phyloP scores from a whole-genome alignment of 208 protist genomes.

The Vickermania ingenoplastis region DNA sequence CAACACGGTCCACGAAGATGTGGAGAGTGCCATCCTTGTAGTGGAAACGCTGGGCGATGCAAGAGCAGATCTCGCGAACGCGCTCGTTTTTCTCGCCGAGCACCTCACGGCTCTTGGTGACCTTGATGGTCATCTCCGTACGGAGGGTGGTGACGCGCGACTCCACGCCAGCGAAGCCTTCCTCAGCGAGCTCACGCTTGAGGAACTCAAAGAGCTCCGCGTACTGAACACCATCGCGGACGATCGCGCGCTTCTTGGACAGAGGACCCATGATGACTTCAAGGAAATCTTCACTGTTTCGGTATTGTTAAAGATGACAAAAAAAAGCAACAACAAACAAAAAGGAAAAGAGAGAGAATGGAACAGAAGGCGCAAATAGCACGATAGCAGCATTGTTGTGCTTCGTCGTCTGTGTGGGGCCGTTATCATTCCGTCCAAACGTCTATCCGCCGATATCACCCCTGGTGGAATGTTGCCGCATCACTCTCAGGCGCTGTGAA shows the following conservation, averaged over 20 bases:
- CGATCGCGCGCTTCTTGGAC: constrained; percentile 95
- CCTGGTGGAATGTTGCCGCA: no score
- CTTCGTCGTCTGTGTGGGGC: no score
- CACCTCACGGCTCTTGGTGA: constrained; percentile 95
- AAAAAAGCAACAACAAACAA: constrained; percentile 12
- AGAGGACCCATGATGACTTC: constrained; percentile 47
- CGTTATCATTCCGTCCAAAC: no score
- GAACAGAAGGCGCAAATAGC: constrained; percentile 8
- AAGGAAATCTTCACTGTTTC: neutral
- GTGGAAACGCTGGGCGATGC: constrained; percentile 98
- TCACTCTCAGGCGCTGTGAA: no score
- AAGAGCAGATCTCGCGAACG: constrained; percentile 96
- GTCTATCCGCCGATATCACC: no score
- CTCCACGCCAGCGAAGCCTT: constrained; percentile 96
- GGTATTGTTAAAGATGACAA: constrained; percentile 6
- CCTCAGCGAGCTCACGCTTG: constrained; percentile 97
- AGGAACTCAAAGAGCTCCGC: constrained; percentile 99
- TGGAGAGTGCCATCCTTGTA: constrained; percentile 93
- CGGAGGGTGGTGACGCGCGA: constrained; percentile 92
- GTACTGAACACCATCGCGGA: constrained; percentile 99
- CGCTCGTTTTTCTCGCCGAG: constrained; percentile 96
- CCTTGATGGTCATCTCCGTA: constrained; percentile 99
- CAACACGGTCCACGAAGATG: constrained; percentile 96
- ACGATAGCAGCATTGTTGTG: neutral
- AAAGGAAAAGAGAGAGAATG: no score